Evolutionary conservation across 371 early-diverging fungal genomes (phyloP).

Genomic region (Mortierella sp.): DNA sequence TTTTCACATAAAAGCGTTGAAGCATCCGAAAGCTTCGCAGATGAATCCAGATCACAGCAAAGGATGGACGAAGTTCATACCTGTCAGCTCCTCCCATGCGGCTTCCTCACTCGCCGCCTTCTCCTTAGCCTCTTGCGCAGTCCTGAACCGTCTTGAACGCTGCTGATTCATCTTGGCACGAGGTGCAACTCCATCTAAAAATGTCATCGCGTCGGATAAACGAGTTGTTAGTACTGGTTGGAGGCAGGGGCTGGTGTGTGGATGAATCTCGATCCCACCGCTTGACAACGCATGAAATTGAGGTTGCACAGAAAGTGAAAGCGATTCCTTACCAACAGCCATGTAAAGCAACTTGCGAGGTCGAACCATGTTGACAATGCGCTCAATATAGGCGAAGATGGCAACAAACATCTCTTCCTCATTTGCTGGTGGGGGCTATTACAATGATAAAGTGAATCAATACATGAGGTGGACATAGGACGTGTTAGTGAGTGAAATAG

Average conservation of each 20-base stretch:
- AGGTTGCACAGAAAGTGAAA: not conserved
- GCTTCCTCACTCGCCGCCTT: slow-evolving; percentile 82
- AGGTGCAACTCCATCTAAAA: slow-evolving; percentile 98
- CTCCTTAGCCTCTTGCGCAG: slow-evolving; percentile 88
- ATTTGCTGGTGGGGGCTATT: slow-evolving; percentile 87
- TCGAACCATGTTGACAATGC: slow-evolving; percentile 90
- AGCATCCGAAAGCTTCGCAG: not conserved
- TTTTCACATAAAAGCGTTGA: not conserved
- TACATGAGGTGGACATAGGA: not conserved
- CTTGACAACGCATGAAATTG: not conserved
- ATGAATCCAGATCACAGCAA: not conserved
- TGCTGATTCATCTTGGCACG: slow-evolving; percentile 99
- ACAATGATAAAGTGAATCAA: not conserved
- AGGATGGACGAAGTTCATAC: slow-evolving; percentile 48
- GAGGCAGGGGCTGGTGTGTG: not conserved
- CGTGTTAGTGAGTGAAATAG: not conserved
- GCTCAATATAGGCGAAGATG: slow-evolving; percentile 96
- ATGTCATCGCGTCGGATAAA: slow-evolving; percentile 8
- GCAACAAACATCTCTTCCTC: slow-evolving; percentile 96
- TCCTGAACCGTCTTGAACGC: slow-evolving; percentile 97
- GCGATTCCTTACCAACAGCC: slow-evolving; percentile 85
- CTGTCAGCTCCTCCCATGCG: slow-evolving; percentile 72
- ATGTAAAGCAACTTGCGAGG: slow-evolving; percentile 97
- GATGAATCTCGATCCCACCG: not conserved
- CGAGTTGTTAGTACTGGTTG: not conserved